phyloP scores from a whole-genome alignment of 331 rosid species.

The Prunus yedoensis region DNA sequence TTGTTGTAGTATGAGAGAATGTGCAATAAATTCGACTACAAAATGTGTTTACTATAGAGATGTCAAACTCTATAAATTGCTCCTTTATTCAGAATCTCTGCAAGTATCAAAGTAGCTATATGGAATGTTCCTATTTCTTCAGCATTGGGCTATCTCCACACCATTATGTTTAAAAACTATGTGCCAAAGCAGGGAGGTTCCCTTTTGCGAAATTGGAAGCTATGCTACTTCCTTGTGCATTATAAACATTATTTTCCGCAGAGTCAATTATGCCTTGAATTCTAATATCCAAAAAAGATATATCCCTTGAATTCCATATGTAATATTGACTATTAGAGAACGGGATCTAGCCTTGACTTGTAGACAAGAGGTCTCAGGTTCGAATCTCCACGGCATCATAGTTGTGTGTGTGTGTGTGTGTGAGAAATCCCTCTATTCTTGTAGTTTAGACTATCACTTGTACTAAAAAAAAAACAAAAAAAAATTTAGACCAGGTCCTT shows the following conservation, averaged over 20 bases:
- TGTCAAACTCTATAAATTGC: neutral
- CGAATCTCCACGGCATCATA: too few relatives aligned
- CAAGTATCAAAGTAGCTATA: neutral
- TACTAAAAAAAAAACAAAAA: too few relatives aligned
- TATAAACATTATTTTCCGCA: neutral
- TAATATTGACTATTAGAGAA: too few relatives aligned
- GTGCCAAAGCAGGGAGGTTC: neutral
- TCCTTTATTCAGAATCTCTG: neutral
- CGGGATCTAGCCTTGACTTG: too few relatives aligned
- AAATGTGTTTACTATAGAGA: neutral
- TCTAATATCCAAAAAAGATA: too few relatives aligned
- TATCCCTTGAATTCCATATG: neutral
- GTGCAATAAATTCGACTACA: neutral
- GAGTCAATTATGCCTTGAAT: neutral
- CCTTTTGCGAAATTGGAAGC: neutral
- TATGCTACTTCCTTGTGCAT: neutral
- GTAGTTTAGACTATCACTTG: too few relatives aligned
- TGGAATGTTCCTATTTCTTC: too few relatives aligned
- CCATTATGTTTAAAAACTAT: neutral
- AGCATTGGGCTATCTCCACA: neutral
- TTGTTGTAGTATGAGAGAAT: neutral
- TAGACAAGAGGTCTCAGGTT: too few relatives aligned
- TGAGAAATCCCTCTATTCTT: rapidly evolving
- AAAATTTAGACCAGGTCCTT: too few relatives aligned
- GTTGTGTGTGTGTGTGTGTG: too few relatives aligned